A percentile compares a stretch with the other conserved stretches of the same genome.
phyloP scores from a whole-genome alignment of 2,329 filamentous ascomycete species.

The Esteya vermicola region DNA sequence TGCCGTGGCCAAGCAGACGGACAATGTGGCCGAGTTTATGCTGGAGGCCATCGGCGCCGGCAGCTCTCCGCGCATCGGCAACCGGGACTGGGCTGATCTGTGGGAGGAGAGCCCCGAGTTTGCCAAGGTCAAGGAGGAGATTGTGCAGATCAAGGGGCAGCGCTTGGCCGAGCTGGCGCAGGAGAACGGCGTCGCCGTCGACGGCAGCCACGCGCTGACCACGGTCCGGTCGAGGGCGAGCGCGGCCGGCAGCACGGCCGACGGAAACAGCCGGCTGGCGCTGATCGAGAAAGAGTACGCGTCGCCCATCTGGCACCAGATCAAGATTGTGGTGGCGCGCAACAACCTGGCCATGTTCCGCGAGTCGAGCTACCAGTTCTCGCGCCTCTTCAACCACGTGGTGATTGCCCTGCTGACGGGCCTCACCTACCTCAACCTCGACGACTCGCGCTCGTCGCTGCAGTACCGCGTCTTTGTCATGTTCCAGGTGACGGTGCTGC shows the following conservation, averaged over 20 bases:
- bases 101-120: constrained; percentile 64
- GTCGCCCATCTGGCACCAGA: constrained; percentile 64
- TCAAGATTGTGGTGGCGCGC: constrained; percentile 58
- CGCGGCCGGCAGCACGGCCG: constrained; percentile 27
- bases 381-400: constrained; percentile 72
- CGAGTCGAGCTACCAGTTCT: constrained; percentile 79
- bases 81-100: constrained; percentile 66
- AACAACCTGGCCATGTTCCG: constrained; percentile 74
- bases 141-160: constrained; percentile 49
- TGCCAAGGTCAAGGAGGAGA: constrained; percentile 49
- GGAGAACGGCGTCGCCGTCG: neutral
- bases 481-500: constrained; percentile 78
- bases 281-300: constrained; percentile 59
- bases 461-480: constrained; percentile 83
- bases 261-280: neutral
- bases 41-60: constrained; percentile 72
- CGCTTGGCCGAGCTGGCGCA: constrained; percentile 24
- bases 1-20: constrained; percentile 39
- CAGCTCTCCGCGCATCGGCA: constrained; percentile 55
- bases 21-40: constrained; percentile 65
- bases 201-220: constrained; percentile 1
- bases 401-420: constrained; percentile 66
- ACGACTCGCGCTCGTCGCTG: constrained; percentile 59
- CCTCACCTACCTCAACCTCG: constrained; percentile 64
- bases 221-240: constrained; percentile 3